Evolutionary conservation across 768 basidiomycete genomes (phyloP), one percentile per base, ranked within the genome.

Genomic region (Boletus barrowsii): DNA sequence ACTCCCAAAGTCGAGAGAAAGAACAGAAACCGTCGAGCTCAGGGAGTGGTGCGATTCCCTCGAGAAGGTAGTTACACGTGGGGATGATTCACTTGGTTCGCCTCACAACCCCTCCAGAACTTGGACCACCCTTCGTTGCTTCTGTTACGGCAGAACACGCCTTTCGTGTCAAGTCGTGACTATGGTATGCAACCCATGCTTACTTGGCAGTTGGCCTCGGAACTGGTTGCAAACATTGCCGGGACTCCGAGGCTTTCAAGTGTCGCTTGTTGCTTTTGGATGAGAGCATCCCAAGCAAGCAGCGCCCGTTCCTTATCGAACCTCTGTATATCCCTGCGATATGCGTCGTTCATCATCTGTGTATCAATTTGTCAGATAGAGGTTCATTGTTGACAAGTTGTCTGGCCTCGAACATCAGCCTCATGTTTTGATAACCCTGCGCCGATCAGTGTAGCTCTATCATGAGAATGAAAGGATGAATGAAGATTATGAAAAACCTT

Each of bases 261-360:
- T 15, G 79, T 72, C 0, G 72, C 64, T 69, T 93, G 90, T 66
- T 93, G 91, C 61, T 80, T 82, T 47, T 80, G 72, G 18, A 86
- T 68, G n/a, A 93, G 75, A 18, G 79, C 81, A 62, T 90, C 90
- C 88, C 90, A 93, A 10, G 88, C 86, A 3, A 83, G 75, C 7
- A 92, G 68, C 10, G 77, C 86, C 36, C 86, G 78, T 47, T 90
- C 83, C n/a, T 62, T 62, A 64, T 92, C 90, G 64, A 91, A 91
- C 57, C 76, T 80, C 37, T 68, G 72, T 36, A 92, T 66, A 56
- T 90, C 90, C 59, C 75, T 81, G 55, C 79, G 81, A 71, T 86
- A 84, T 22, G 79, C 78, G 45, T 79, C 79, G 45, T 80, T 78
- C 60, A 92, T 72, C 77, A 77, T 83, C 91, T 93, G 67, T 47